Evolutionary conservation across 441 rosid species (phyloP).

Genomic region (Mallotus repandus): DNA sequence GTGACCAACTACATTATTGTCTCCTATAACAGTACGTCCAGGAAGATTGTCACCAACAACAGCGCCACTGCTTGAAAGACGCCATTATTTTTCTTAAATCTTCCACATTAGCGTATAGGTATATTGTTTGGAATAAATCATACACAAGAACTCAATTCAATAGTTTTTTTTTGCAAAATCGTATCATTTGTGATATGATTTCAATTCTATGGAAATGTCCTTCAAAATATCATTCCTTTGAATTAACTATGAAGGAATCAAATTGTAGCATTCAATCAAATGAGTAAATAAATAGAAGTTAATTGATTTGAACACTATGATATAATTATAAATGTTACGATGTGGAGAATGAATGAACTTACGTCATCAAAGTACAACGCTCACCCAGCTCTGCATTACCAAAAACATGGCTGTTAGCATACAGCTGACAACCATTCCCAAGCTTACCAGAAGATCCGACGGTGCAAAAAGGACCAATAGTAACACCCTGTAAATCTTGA

Average conservation of each 20-base stretch:
- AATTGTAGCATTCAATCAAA: too few species aligned
- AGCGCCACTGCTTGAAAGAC: constrained; percentile 75
- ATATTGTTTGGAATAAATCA: too few species aligned
- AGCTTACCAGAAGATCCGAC: constrained; percentile 72
- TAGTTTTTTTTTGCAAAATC: too few species aligned
- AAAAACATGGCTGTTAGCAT: constrained; percentile 76
- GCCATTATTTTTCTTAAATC: constrained; percentile 19
- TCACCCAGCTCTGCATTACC: constrained; percentile 78
- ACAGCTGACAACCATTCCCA: constrained; percentile 67
- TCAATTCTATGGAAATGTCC: too few species aligned
- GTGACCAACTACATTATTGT: constrained; percentile 71
- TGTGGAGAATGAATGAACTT: constrained; percentile 19
- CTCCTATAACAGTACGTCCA: constrained; percentile 63
- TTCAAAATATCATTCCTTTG: too few species aligned
- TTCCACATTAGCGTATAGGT: too few species aligned
- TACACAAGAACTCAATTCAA: too few species aligned
- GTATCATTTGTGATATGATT: too few species aligned
- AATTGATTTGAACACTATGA: too few species aligned
- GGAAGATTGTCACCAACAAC: constrained; percentile 89
- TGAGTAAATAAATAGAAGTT: too few species aligned
- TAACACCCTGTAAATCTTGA: constrained; percentile 49
- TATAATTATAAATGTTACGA: too few species aligned
- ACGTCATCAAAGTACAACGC: constrained; percentile 78
- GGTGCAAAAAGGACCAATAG: constrained; percentile 77
- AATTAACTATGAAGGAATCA: too few species aligned